Base-by-base conservation (phyloP, 2,329 filamentous ascomycete species). In the Xylaria sp. region DNA sequence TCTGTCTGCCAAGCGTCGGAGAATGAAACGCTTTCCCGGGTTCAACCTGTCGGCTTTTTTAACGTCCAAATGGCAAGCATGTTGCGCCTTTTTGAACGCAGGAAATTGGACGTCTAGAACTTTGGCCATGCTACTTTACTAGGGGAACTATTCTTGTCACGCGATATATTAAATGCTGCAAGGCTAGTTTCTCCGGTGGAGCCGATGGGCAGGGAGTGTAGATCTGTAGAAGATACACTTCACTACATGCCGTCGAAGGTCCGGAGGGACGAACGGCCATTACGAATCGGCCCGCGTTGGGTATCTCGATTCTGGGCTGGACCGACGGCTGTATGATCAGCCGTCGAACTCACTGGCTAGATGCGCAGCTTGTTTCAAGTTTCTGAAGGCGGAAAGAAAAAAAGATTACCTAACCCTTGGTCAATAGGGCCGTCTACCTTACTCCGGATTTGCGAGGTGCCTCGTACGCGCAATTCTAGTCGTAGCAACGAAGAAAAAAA, bases 111-210 rank as follows among this genome's bases (percentile, higher is more conserved):
- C 58, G 55, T 63, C 64, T 60, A 54, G 25, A 55, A 61, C 53
- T 51, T 64, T 68, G 66, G 56, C 66, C 56, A 63, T 61, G 51
- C 38, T 65, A 61, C 65, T 54, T n/a, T 57, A 15, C 53, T 65
- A 51, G 51, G 45, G 39, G 29, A 50, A 27, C 62, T 65, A 64
- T 64, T 62, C 36, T 67, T 60, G 63, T 68, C 66, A 68, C 66
- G 66, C 66, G 65, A 66, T 64, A 51, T 44, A 36, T 22, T 54
- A 51, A 51, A 61, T 47, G 33, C 44, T 60, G 61, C 55, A 45
- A 57, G 51, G 38, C 55, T 70, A 70, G 68, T 65, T 64, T 64
- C 65, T 51, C 69, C 66, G 67, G 73, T 73, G 72, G 72, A 72
- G 72, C 70, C 62, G 63, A 69, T 68, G 69, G 67, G 25, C 55